Evolutionary conservation across 768 basidiomycete genomes (phyloP).

Genomic region (Leccinum aurantiacum): DNA sequence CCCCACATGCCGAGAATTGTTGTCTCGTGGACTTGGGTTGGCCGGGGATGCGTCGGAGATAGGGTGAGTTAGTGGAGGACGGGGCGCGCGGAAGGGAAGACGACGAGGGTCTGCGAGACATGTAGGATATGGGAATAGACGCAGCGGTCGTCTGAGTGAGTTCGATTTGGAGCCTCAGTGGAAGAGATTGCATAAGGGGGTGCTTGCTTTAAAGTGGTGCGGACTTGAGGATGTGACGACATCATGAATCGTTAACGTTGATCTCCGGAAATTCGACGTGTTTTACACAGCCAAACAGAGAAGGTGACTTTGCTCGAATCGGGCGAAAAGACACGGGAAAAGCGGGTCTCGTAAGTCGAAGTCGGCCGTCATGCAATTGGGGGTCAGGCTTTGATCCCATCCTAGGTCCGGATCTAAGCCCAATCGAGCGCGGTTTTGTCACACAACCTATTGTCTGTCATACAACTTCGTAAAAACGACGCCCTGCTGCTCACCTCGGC

Average conservation of each 20-base stretch:
- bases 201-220: slow-evolving; percentile 22
- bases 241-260: slow-evolving; percentile 29
- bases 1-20: slow-evolving; percentile 92
- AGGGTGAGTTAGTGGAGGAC: slow-evolving; percentile 31
- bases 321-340: slow-evolving; percentile 36
- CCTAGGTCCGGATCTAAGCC: slow-evolving; percentile 18
- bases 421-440: slow-evolving; percentile 8
- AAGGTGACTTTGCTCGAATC: slow-evolving; percentile 15
- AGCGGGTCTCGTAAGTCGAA: slow-evolving; percentile 39
- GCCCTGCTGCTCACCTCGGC: background rate
- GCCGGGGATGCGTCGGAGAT: slow-evolving; percentile 50
- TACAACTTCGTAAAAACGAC: background rate
- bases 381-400: slow-evolving; percentile 21
- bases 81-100: slow-evolving; percentile 34
- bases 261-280: slow-evolving; percentile 30
- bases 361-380: slow-evolving; percentile 28
- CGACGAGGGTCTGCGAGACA: slow-evolving; percentile 59
- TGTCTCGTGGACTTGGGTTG: slow-evolving; percentile 76
- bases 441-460: slow-evolving; percentile 4
- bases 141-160: background rate
- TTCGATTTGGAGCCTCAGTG: slow-evolving; percentile 18
- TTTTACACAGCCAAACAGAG: slow-evolving; percentile 24
- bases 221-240: slow-evolving; percentile 20
- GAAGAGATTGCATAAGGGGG: slow-evolving; percentile 28
- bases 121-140: slow-evolving; percentile 33